These are phyloP conservation scores for Cynara cardunculus DNA, from an alignment of 129 eudicot genomes.

Conservation along the genomic window DNA sequence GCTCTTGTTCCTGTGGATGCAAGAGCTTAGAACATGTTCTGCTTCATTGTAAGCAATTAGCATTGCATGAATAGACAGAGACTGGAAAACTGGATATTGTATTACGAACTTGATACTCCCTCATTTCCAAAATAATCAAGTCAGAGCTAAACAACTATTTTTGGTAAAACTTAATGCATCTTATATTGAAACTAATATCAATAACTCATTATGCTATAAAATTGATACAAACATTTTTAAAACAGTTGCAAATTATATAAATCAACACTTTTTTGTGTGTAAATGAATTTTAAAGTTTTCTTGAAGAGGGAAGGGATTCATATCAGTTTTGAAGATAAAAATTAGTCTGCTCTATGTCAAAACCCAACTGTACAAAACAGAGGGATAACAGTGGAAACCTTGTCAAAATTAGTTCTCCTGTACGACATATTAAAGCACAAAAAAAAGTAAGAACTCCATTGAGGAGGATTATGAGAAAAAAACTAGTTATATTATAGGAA, in stretches of 20 bases:
- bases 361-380: not conserved
- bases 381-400: not conserved
- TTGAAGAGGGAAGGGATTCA: not conserved
- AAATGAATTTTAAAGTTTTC: constrained; percentile 2
- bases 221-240: not conserved
- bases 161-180: not conserved
- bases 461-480: not conserved
- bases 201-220: not conserved
- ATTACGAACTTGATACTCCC: not conserved
- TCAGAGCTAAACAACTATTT: not conserved
- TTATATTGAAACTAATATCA: not conserved
- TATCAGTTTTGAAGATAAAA: not conserved
- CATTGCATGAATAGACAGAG: not conserved
- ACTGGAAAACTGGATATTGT: not conserved
- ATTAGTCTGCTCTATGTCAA: not conserved
- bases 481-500: not conserved
- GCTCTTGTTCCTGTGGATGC: constrained; percentile 58
- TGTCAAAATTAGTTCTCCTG: not conserved
- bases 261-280: not conserved
- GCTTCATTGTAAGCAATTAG: not conserved
- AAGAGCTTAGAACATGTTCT: constrained; percentile 2
- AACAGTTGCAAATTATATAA: not conserved
- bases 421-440: not conserved
- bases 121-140: not conserved
- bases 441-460: not conserved